Percentiles rank a stretch among this genome's conserved stretches.
Conservation (phyloP, 495 filamentous ascomycete genomes). For the Daldinia childiae region DNA sequence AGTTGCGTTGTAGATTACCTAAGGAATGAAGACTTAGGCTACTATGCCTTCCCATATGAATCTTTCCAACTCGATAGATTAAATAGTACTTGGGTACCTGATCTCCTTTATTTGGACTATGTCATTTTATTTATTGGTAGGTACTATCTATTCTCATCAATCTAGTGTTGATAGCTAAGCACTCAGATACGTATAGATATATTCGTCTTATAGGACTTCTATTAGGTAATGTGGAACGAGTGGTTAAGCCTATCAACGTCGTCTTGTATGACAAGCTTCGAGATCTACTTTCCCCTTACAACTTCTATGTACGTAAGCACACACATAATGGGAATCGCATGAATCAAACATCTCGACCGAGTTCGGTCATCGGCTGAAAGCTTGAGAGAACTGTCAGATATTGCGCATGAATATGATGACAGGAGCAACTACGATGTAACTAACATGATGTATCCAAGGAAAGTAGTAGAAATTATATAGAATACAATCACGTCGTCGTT, state of each 20-base stretch:
- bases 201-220: neutral
- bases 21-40: neutral
- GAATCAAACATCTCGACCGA: neutral
- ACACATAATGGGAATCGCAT: neutral
- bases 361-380: conserved; percentile 2
- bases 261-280: neutral
- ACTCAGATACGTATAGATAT: neutral
- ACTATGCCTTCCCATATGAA: neutral
- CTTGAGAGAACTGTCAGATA: neutral
- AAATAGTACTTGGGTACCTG: no score
- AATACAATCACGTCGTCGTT: neutral
- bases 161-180: neutral
- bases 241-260: neutral
- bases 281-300: neutral
- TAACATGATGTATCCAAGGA: neutral
- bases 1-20: no score
- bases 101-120: no score
- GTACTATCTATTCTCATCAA: no score
- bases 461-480: neutral
- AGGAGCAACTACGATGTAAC: neutral
- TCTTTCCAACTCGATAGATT: no score
- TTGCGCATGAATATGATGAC: neutral
- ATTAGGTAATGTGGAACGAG: neutral
- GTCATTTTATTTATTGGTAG: no score
- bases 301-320: neutral